Conservation (phyloP, 805 yeast genomes). For the Wickerhamomyces queroliae region DNA sequence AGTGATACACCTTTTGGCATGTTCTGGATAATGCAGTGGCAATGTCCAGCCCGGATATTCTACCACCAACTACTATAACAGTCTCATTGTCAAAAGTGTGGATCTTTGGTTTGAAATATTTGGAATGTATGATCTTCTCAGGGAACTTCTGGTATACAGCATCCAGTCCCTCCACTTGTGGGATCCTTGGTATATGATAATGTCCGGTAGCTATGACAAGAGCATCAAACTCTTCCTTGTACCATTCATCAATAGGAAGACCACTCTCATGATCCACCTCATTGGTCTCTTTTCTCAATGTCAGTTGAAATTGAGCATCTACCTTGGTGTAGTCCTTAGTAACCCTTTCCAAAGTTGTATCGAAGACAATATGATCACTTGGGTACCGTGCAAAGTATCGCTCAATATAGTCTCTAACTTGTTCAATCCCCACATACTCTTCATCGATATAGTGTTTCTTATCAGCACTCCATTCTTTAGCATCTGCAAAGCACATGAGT, state of each 20-base stretch:
- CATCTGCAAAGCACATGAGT: slow-evolving; percentile 35
- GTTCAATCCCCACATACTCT: slow-evolving; percentile 42
- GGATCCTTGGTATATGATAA: slow-evolving; percentile 45
- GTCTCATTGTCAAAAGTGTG: slow-evolving; percentile 17
- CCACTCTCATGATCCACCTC: slow-evolving; percentile 4
- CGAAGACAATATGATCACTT: slow-evolving; percentile 18
- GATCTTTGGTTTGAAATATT: slow-evolving; percentile 16
- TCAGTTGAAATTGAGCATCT: slow-evolving; percentile 17
- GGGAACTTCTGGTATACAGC: slow-evolving; percentile 11
- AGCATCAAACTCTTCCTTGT: slow-evolving; percentile 27
- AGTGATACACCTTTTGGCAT: slow-evolving; percentile 2
- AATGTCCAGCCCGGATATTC: slow-evolving; percentile 63
- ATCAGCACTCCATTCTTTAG: slow-evolving; percentile 23
- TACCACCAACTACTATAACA: slow-evolving; percentile 58
- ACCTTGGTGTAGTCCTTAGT: slow-evolving; percentile 4
- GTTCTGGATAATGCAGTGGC: slow-evolving; percentile 1
- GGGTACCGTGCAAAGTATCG: slow-evolving; percentile 29
- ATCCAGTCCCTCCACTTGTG: slow-evolving; percentile 39
- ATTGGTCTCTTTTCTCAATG: slow-evolving; percentile 19
- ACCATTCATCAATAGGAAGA: slow-evolving; percentile 28
- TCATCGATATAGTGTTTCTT: slow-evolving; percentile 23
- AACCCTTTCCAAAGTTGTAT: slow-evolving; percentile 32
- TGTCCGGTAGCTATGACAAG: slow-evolving; percentile 51
- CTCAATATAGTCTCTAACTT: slow-evolving; percentile 46
- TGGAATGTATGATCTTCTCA: slow-evolving; percentile 21